Evolutionary conservation across 805 yeast species (phyloP).

Genomic region (Komagataella populi): DNA sequence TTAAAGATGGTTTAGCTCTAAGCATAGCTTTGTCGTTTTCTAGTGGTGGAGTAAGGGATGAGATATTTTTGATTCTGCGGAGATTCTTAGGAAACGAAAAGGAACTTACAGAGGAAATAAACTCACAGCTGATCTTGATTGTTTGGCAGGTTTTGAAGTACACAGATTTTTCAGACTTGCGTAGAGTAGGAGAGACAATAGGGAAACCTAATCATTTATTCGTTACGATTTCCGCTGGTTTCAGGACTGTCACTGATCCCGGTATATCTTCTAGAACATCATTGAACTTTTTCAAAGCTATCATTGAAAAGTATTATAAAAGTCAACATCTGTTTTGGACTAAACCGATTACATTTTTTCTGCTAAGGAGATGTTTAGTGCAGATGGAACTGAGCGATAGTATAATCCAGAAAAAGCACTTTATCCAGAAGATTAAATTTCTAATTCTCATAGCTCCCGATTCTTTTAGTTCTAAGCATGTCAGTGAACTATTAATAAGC

Average conservation of each 20-base stretch:
- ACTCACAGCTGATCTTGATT: conserved; percentile 16
- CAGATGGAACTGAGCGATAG: conserved; percentile 11
- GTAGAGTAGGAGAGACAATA: conserved; percentile 1
- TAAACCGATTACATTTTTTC: conserved; percentile 19
- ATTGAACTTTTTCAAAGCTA: conserved; percentile 1
- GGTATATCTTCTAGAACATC: conserved; percentile 3
- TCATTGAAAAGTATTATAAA: conserved; percentile 11
- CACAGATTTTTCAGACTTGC: conserved; percentile 24
- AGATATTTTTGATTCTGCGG: conserved; percentile 11
- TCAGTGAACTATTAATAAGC: conserved; percentile 11
- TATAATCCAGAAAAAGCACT: conserved; percentile 10
- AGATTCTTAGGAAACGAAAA: not conserved
- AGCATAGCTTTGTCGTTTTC: conserved; percentile 29
- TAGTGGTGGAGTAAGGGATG: conserved; percentile 21
- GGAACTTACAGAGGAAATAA: conserved; percentile 1
- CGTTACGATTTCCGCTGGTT: not conserved
- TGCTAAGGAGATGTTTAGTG: conserved; percentile 19
- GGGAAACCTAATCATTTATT: not conserved
- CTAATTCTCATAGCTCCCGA: conserved; percentile 16
- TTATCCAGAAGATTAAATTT: conserved; percentile 23
- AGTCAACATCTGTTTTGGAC: conserved; percentile 19
- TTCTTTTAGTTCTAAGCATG: conserved; percentile 5
- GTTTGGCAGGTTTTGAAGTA: conserved; percentile 22
- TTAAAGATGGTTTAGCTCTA: not conserved
- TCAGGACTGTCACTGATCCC: not conserved